Conservation (phyloP, 495 filamentous ascomycete species). For the Xylaria nigripes region DNA sequence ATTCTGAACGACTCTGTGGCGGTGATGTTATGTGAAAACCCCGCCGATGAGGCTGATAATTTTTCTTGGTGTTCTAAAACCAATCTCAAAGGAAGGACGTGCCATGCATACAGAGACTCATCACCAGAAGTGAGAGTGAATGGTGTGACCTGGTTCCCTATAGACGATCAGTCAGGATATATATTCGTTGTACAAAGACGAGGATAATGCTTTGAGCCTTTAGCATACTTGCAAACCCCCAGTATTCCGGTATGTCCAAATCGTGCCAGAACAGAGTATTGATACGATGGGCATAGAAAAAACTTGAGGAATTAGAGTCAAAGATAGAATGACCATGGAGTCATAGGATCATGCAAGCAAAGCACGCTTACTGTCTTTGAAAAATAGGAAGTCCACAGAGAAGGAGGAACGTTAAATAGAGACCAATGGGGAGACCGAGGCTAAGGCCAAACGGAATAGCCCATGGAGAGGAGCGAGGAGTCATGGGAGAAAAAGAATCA, state of each 20-base stretch:
- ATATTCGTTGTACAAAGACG: not conserved
- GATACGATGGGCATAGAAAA: constrained; percentile 68
- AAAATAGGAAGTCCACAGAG: constrained; percentile 43
- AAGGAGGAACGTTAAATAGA: constrained; percentile 39
- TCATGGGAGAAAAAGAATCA: constrained; percentile 4
- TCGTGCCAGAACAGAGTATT: constrained; percentile 62
- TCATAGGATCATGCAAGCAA: not conserved
- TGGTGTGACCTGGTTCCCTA: constrained; percentile 59
- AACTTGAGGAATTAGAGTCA: constrained; percentile 36
- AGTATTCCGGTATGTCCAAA: constrained; percentile 62
- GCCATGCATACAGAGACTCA: constrained; percentile 60
- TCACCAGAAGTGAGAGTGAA: constrained; percentile 54
- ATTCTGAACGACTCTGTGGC: constrained; percentile 48
- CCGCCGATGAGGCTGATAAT: constrained; percentile 43
- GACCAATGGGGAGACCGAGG: constrained; percentile 32
- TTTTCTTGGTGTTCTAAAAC: constrained; percentile 49
- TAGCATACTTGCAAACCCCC: constrained; percentile 70
- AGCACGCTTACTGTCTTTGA: constrained; percentile 49
- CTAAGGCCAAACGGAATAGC: constrained; percentile 18
- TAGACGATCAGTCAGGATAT: not conserved
- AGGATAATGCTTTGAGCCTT: not conserved
- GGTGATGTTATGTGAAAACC: constrained; percentile 48
- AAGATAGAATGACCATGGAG: not conserved
- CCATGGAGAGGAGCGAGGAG: constrained; percentile 15
- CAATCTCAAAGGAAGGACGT: constrained; percentile 57